Percentiles rank a stretch among this genome's conserved stretches.
phyloP scores from a whole-genome alignment of 1,139 yeast species.

The Entelexis paramagnoliae region DNA sequence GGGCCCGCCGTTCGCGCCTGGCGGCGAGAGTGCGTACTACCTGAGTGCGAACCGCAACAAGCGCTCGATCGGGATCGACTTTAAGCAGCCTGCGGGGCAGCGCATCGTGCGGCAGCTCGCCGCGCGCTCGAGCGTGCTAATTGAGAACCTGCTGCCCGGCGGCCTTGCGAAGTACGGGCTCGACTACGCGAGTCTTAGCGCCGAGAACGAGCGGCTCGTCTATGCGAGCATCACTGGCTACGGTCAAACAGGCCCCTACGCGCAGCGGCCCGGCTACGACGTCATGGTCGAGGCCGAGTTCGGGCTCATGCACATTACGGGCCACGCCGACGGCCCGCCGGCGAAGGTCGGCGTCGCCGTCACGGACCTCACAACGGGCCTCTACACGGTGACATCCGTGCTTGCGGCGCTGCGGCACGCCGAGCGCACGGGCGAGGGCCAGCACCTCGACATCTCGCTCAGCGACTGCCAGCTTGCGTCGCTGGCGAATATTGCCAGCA shows the following conservation, averaged over 20 bases:
- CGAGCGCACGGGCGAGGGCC: slow-evolving; percentile 32
- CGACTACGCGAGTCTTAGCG: slow-evolving; percentile 29
- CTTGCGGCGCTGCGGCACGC: slow-evolving; percentile 34
- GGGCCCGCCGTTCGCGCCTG: slow-evolving; percentile 37
- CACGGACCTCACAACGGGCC: slow-evolving; percentile 37
- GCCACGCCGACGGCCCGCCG: slow-evolving; percentile 36
- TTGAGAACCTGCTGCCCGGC: slow-evolving; percentile 38
- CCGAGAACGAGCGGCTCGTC: slow-evolving; percentile 30
- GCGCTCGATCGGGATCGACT: slow-evolving; percentile 34
- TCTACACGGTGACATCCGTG: slow-evolving; percentile 35
- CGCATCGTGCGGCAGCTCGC: slow-evolving; percentile 30
- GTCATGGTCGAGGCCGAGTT: slow-evolving; percentile 41
- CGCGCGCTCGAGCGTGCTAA: slow-evolving; percentile 33
- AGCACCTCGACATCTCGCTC: slow-evolving; percentile 33
- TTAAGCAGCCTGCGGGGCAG: slow-evolving; percentile 32
- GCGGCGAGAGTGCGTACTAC: slow-evolving; percentile 36
- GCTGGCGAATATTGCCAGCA: slow-evolving; percentile 36
- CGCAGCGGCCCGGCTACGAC: slow-evolving; percentile 36
- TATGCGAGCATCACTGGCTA: slow-evolving; percentile 37
- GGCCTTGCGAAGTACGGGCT: slow-evolving; percentile 33
- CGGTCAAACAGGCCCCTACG: slow-evolving; percentile 35
- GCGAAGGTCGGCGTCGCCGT: slow-evolving; percentile 40
- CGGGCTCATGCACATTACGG: slow-evolving; percentile 40
- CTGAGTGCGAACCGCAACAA: slow-evolving; percentile 36
- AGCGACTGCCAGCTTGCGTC: slow-evolving; percentile 37